A percentile compares a stretch with the other conserved stretches of the same genome.
Evolutionary conservation across 2,329 filamentous ascomycete genomes (phyloP).

Genomic region (Biscogniauxia mediterranea): DNA sequence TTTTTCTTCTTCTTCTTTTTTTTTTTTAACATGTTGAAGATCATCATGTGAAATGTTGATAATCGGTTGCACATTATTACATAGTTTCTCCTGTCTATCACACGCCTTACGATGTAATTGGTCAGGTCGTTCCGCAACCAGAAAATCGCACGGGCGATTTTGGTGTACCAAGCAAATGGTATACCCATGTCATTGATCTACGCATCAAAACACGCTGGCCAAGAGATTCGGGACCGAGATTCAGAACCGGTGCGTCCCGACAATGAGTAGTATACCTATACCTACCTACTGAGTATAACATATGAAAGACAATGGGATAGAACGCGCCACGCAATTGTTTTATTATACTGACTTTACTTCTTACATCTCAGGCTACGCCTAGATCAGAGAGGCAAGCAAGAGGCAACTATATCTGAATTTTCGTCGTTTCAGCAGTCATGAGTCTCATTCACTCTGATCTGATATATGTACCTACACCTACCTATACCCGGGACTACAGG

Average conservation of each 20-base stretch:
- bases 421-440: not conserved
- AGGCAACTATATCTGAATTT: not conserved
- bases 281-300: no score
- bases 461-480: not conserved
- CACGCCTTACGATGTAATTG: not conserved
- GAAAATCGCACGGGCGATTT: not conserved
- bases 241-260: not conserved
- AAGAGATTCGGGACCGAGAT: not conserved
- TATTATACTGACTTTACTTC: not conserved
- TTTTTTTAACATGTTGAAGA: not conserved
- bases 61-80: not conserved
- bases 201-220: not conserved
- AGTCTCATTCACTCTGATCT: not conserved
- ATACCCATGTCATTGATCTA: not conserved
- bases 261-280: not conserved
- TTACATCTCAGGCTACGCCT: not conserved
- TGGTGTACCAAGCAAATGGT: not conserved
- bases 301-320: not conserved
- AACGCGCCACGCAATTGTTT: not conserved
- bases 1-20: no score
- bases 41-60: not conserved
- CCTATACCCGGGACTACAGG: no score
- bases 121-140: not conserved
- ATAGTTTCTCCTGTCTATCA: not conserved
- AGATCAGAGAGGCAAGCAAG: no score